These are phyloP conservation scores for Nelumbo lutea DNA, from an alignment of 164 flowering plant genomes.

Conservation along the genomic window DNA sequence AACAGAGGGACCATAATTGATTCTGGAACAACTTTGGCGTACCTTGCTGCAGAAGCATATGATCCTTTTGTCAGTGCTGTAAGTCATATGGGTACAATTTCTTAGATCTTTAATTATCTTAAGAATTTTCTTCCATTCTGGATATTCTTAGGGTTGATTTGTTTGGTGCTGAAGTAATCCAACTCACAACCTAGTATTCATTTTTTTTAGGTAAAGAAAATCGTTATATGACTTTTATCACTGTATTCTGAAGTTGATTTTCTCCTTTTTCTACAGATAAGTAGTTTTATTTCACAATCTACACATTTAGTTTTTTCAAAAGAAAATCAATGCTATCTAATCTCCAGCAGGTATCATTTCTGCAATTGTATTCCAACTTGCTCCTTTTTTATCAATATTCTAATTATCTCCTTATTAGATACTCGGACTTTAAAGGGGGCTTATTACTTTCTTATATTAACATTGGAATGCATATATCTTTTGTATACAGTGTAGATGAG, in stretches of 20 bases:
- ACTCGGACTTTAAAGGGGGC: no score
- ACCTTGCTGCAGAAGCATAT: constrained; percentile 83
- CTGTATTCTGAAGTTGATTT: not conserved
- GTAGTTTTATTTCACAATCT: constrained; percentile 41
- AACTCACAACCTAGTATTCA: no score
- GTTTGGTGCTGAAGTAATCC: not conserved
- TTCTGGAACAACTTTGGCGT: constrained; percentile 96
- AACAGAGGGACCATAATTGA: constrained; percentile 84
- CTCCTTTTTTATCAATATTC: no score
- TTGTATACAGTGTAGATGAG: constrained; percentile 43
- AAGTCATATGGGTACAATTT: constrained; percentile 27
- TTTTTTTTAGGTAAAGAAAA: not conserved
- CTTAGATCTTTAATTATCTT: not conserved
- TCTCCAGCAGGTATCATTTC: constrained; percentile 48
- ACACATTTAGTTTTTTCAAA: constrained; percentile 38
- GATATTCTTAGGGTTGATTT: no score
- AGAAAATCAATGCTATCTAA: constrained; percentile 64
- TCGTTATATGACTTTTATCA: no score
- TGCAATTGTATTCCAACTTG: not conserved
- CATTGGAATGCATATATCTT: constrained; percentile 7
- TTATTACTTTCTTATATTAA: constrained; percentile 22
- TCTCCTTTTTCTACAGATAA: constrained; percentile 42
- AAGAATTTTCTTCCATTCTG: not conserved
- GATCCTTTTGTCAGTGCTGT: constrained; percentile 70
- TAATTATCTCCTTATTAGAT: no score